These are phyloP conservation scores for Saccharomyces hybrid DNA, from an alignment of 1,139 yeast species.

Conservation along the genomic window DNA sequence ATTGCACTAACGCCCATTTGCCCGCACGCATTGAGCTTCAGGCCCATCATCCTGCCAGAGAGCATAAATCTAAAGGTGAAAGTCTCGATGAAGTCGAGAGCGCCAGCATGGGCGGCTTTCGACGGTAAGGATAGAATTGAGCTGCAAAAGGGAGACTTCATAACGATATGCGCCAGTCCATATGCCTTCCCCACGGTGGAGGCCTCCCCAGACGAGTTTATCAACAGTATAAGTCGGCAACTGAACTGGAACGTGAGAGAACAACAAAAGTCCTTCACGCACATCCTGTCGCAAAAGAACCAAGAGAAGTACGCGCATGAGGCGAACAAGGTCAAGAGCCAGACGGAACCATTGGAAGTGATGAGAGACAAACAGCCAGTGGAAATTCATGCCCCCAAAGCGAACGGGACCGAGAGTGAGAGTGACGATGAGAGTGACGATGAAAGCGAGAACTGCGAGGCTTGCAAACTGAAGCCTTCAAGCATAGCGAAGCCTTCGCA, in stretches of 20 bases:
- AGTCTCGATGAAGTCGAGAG: conserved; percentile 59
- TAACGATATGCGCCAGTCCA: conserved; percentile 68
- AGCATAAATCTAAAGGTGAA: conserved; percentile 72
- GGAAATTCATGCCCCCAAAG: background rate
- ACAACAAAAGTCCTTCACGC: conserved; percentile 65
- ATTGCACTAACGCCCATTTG: conserved; percentile 87
- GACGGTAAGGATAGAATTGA: conserved; percentile 79
- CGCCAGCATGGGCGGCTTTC: conserved; percentile 85
- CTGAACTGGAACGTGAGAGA: conserved; percentile 84
- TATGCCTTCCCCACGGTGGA: conserved; percentile 83
- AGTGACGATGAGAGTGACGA: conserved; percentile 2
- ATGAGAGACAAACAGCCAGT: background rate
- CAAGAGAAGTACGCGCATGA: conserved; percentile 26
- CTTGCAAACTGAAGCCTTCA: background rate
- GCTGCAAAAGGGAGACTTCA: conserved; percentile 64
- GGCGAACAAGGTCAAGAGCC: conserved; percentile 3
- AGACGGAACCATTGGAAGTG: background rate
- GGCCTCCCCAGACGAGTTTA: conserved; percentile 66
- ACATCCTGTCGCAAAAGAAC: conserved; percentile 43
- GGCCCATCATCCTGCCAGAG: conserved; percentile 83
- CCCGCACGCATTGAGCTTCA: conserved; percentile 81
- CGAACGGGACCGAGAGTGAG: background rate
- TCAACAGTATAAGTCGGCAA: conserved; percentile 76
- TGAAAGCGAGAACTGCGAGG: conserved; percentile 3
- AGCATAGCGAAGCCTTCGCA: background rate